Conservation (phyloP, 306 rosid genomes). For the Medicago lupulina region DNA sequence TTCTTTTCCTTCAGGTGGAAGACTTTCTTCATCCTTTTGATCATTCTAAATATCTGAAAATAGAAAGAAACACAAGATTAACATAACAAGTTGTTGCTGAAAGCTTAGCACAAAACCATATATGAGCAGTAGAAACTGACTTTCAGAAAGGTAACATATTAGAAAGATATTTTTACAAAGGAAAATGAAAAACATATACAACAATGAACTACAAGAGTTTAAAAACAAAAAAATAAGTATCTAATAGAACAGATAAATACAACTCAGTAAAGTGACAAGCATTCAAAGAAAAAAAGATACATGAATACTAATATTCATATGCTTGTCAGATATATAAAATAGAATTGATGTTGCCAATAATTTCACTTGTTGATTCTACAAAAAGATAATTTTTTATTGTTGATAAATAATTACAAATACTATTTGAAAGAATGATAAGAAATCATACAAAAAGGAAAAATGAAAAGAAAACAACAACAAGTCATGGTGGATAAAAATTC, state of each 20-base stretch:
- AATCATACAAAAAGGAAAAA: not conserved
- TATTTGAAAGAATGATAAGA: not conserved
- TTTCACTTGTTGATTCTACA: not conserved
- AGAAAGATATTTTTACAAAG: conserved; percentile 14
- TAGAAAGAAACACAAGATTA: conserved; percentile 34
- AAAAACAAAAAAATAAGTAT: not conserved
- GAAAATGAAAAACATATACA: not conserved
- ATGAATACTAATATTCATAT: not conserved
- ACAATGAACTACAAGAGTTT: not conserved
- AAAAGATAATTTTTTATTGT: not conserved
- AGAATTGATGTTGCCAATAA: not conserved
- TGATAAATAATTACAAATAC: conserved; percentile 8
- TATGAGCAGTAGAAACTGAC: not conserved
- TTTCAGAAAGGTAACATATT: not conserved
- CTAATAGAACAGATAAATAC: conserved; percentile 12
- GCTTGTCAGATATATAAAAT: not conserved
- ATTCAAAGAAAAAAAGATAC: not conserved
- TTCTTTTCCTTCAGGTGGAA: no score
- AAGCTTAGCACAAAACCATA: no score
- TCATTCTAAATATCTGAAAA: not conserved
- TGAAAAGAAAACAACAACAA: not conserved
- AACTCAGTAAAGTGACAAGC: conserved; percentile 21
- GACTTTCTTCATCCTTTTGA: no score
- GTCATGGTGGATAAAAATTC: not conserved
- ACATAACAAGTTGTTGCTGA: not conserved